Evolutionary conservation across 2,329 filamentous ascomycete species (phyloP), one percentile per base, ranked within the genome.

Genomic region (Niveomyces coronatus): DNA sequence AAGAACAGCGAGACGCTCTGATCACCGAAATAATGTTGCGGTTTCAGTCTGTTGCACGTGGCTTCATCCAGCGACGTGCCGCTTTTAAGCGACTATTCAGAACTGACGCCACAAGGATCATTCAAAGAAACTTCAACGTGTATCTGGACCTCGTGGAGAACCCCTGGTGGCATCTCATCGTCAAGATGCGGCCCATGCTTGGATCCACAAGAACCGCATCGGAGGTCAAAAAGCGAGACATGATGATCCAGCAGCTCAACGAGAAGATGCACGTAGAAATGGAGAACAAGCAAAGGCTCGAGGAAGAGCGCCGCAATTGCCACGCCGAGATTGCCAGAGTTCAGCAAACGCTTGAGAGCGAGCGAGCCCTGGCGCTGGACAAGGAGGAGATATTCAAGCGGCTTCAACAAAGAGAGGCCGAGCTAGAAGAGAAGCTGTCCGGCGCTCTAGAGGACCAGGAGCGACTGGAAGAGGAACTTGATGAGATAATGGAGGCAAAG

Each of bases 301-400:
- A 98, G 52, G 91, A 98, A 39, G 91, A 98, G 49, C 77, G 88
- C 22, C 76, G 91, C 29, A 83, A 87, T 44, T 84, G 85, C 2
- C 84, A 96, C 49, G 70, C 80, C 11, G 91, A 98, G 52, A 82
- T 95, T 52, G 76, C 88, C 48, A 79, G 84, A 22, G 85, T 96
- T 32, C 88, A 95, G 55, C 86, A 96, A 51, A 94, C 85, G 0
- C 70, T 99, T 2, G 93, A 98, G 58, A 94, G 88, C 47, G 93
- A 98, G 60, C 79, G 91, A 35, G 85, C 89, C n/a, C 70, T 98
- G 29, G 91, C 91, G 1, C 67, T 98, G 5, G 91, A 99, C 61
- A 98, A 98, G 57, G 93, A 99, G 55, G 91, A 98, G 53, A 98
- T 99, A 43, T 98, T 96, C 68, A 93, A 89, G 55, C 78, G 93